These are phyloP conservation scores for Pseudovirgaria hyperparasitica DNA, from an alignment of 2,329 filamentous ascomycete genomes.

Conservation along the genomic window DNA sequence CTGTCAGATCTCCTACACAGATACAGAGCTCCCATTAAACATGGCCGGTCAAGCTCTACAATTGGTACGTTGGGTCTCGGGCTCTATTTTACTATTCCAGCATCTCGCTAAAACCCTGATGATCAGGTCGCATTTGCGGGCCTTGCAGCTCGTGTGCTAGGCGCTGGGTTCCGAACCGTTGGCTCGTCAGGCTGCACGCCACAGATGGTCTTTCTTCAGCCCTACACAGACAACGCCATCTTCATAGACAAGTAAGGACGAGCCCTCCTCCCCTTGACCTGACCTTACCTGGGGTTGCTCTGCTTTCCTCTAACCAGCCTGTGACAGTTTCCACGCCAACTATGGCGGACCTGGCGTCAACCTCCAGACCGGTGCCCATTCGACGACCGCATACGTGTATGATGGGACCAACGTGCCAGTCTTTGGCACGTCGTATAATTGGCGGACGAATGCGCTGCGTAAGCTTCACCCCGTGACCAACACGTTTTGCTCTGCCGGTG, in stretches of 20 bases:
- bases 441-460: slow-evolving; percentile 5
- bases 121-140: no score
- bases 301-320: not conserved
- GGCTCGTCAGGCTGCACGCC: slow-evolving; percentile 7
- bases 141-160: no score
- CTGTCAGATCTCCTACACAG: no score
- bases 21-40: no score
- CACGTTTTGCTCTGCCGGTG: slow-evolving; percentile 7
- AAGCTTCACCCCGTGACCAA: slow-evolving; percentile 7
- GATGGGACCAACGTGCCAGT: slow-evolving; percentile 4
- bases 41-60: no score
- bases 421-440: slow-evolving; percentile 6
- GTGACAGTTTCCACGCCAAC: slow-evolving; percentile 6
- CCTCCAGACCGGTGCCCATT: slow-evolving; percentile 6
- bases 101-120: no score
- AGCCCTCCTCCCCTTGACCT: not conserved
- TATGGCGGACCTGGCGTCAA: slow-evolving; percentile 7
- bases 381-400: slow-evolving; percentile 4
- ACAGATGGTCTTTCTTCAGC: slow-evolving; percentile 7
- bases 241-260: slow-evolving; percentile 8
- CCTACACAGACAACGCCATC: slow-evolving; percentile 6
- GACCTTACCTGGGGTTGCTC: not conserved
- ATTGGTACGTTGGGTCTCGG: no score
- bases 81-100: no score
- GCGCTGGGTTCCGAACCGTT: slow-evolving; percentile 7